Percentiles rank a stretch among this genome's conserved stretches.
Evolutionary conservation across 768 basidiomycete species (phyloP).

Genomic region (Hortiboletus flavorubellus): DNA sequence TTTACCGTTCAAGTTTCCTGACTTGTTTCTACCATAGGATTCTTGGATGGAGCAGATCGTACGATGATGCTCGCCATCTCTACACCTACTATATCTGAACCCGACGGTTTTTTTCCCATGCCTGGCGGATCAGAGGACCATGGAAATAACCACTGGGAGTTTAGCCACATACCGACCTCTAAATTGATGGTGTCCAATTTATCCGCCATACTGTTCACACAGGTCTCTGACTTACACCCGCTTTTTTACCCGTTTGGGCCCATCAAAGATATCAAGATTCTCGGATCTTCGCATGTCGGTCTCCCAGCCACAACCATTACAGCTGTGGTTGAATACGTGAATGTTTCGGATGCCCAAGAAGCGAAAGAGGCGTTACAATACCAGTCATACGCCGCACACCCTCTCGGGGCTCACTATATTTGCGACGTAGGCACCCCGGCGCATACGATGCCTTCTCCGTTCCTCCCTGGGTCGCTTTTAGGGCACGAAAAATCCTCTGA

Average conservation of each 20-base stretch:
- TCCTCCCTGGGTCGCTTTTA: constrained; percentile 7
- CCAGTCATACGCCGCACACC: constrained; percentile 56
- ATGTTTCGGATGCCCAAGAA: constrained; percentile 54
- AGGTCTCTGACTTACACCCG: constrained; percentile 65
- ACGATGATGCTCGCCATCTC: constrained; percentile 56
- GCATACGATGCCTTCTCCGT: constrained; percentile 4
- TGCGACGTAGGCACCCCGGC: constrained; percentile 15
- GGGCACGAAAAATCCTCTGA: constrained; percentile 19
- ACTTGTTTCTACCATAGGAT: constrained; percentile 44
- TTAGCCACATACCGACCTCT: constrained; percentile 41
- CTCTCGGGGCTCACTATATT: constrained; percentile 38
- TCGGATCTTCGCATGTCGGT: constrained; percentile 36
- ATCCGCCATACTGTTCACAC: constrained; percentile 63
- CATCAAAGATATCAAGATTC: constrained; percentile 57
- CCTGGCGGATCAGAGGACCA: constrained; percentile 32
- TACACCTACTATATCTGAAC: constrained; percentile 31
- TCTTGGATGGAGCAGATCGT: constrained; percentile 80
- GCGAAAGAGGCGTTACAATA: constrained; percentile 59
- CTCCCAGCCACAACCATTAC: constrained; percentile 41
- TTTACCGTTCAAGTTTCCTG: neutral
- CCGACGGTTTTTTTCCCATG: constrained; percentile 24
- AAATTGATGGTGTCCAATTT: constrained; percentile 63
- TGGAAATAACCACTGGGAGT: constrained; percentile 29
- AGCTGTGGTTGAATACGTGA: constrained; percentile 62
- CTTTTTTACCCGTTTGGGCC: constrained; percentile 70